Evolutionary conservation across 2,329 filamentous ascomycete species (phyloP).

Genomic region (Exophiala sp.): DNA sequence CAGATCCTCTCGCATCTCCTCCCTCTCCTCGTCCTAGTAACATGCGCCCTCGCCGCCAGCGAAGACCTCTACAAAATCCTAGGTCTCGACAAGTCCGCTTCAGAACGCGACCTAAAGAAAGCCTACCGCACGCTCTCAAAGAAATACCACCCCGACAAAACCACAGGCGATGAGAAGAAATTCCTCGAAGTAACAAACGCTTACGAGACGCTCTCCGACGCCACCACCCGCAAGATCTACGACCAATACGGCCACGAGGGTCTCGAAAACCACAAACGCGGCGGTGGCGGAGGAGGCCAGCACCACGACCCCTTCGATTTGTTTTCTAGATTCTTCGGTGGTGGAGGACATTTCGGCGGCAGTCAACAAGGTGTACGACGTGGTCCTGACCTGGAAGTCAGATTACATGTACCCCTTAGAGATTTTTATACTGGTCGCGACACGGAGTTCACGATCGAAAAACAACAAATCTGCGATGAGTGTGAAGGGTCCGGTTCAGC

Average conservation of each 20-base stretch:
- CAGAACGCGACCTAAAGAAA: constrained; percentile 85
- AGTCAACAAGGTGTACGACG: constrained; percentile 52
- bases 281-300: constrained; percentile 58
- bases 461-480: constrained; percentile 89
- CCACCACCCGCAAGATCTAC: constrained; percentile 81
- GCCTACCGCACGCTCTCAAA: constrained; percentile 91
- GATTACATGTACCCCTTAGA: constrained; percentile 71
- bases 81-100: constrained; percentile 72
- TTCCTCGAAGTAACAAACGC: constrained; percentile 94
- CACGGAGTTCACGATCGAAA: constrained; percentile 85
- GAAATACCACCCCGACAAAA: constrained; percentile 96
- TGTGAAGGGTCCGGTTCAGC: constrained; percentile 83
- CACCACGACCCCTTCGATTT: constrained; percentile 88
- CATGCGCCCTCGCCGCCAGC: constrained; percentile 17
- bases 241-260: constrained; percentile 92
- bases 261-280: constrained; percentile 74
- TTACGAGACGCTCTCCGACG: constrained; percentile 83
- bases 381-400: constrained; percentile 86
- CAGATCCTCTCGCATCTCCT: constrained; percentile 18
- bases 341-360: constrained; percentile 74
- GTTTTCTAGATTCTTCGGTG: constrained; percentile 95
- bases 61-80: constrained; percentile 65
- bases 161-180: constrained; percentile 80
- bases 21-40: constrained; percentile 19
- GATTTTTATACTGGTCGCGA: constrained; percentile 91